Evolutionary conservation across 129 eudicot genomes (phyloP).

Genomic region (Oenanthe sinensis): DNA sequence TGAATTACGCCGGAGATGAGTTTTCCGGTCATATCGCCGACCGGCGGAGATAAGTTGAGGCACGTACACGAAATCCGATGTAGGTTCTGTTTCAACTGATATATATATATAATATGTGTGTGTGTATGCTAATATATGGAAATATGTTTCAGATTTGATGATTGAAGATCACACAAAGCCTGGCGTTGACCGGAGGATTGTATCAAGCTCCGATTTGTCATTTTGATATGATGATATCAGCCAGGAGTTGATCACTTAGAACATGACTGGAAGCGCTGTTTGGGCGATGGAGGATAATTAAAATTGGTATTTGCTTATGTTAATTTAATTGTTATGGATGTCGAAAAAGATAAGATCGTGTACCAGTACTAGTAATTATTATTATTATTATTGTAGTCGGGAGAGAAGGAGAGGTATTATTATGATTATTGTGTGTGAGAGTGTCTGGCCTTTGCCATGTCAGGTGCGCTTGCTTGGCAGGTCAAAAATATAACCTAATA

Average conservation of each 20-base stretch:
- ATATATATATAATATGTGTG: too few relatives aligned
- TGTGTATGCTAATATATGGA: not conserved
- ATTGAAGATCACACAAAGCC: not conserved
- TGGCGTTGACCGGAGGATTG: not conserved
- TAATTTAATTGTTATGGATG: not conserved
- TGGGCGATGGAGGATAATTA: not conserved
- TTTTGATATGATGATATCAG: not conserved
- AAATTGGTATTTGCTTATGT: not conserved
- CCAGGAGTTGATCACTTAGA: not conserved
- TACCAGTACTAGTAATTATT: not conserved
- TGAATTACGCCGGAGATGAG: not conserved
- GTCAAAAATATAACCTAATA: slow-evolving; percentile 38
- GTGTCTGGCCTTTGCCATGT: slow-evolving; percentile 83
- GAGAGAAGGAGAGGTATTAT: not conserved
- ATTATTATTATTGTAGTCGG: not conserved
- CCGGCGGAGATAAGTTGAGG: not conserved
- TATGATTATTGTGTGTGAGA: slow-evolving; percentile 11
- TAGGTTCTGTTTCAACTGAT: too few relatives aligned
- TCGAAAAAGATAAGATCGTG: not conserved
- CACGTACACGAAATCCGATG: not conserved
- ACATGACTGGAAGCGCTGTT: not conserved
- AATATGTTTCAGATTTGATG: not conserved
- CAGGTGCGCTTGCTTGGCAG: slow-evolving; percentile 99
- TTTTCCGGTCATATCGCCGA: not conserved
- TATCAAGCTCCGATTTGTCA: not conserved